These are phyloP conservation scores for Candida ponderosae DNA, from an alignment of 805 yeast species.

Conservation along the genomic window DNA sequence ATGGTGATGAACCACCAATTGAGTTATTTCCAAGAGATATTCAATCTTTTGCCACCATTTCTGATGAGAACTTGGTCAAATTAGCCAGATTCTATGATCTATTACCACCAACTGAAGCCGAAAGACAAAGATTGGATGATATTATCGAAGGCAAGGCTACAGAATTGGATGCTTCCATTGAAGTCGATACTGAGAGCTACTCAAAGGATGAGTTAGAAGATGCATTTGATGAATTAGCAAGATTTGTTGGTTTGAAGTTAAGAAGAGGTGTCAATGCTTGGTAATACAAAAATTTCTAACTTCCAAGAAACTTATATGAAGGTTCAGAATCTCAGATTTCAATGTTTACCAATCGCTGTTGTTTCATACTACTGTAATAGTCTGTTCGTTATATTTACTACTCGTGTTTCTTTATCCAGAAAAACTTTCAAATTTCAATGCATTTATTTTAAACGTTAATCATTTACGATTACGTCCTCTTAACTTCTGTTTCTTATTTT, in stretches of 20 bases:
- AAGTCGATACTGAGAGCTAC: conserved; percentile 21
- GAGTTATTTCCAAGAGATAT: conserved; percentile 52
- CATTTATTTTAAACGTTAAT: background rate
- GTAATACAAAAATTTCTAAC: conserved; percentile 27
- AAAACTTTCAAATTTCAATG: no score
- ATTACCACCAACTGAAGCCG: conserved; percentile 54
- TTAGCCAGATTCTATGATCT: conserved; percentile 72
- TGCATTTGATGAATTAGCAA: conserved; percentile 55
- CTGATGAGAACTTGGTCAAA: conserved; percentile 37
- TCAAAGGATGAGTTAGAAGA: conserved; percentile 42
- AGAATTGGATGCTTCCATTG: conserved; percentile 21
- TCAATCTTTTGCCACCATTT: conserved; percentile 40
- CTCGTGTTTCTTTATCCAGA: no score
- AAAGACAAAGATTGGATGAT: conserved; percentile 42
- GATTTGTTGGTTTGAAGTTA: conserved; percentile 54
- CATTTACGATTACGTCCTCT: conserved; percentile 21
- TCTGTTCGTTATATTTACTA: no score
- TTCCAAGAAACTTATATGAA: no score
- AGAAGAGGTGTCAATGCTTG: conserved; percentile 47
- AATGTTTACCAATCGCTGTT: no score
- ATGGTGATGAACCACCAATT: conserved; percentile 59
- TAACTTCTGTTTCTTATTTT: conserved; percentile 16
- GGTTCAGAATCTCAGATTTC: no score
- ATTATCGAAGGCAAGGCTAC: conserved; percentile 43
- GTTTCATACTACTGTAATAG: no score